Evolutionary conservation across 345 rosid genomes (phyloP).

Genomic region (Sonneratia alba): DNA sequence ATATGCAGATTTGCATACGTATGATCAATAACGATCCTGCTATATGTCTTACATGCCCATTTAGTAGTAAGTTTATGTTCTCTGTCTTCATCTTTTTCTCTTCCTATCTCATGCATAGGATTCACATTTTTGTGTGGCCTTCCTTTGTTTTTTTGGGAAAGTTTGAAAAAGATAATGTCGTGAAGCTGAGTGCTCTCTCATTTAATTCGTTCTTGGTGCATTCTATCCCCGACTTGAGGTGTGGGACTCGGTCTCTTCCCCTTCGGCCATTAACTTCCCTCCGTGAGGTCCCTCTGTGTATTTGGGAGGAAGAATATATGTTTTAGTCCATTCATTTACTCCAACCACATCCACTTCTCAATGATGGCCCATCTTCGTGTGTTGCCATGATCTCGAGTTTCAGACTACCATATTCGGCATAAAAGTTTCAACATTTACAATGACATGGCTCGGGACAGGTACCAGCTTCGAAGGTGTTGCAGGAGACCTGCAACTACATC

Average conservation of each 20-base stretch:
- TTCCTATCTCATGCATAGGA: not conserved
- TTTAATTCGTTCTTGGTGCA: slow-evolving; percentile 9
- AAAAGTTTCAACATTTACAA: not conserved
- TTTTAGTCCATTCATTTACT: too few species aligned
- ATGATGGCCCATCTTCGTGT: too few species aligned
- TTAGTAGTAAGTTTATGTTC: not conserved
- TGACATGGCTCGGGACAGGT: slow-evolving; percentile 28
- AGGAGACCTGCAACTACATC: slow-evolving; percentile 96
- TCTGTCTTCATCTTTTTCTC: not conserved
- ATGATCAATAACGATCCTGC: not conserved
- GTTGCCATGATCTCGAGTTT: too few species aligned
- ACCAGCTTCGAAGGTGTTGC: slow-evolving; percentile 87
- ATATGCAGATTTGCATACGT: not conserved
- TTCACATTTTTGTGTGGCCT: not conserved
- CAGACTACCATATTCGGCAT: too few species aligned
- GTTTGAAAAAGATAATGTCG: not conserved
- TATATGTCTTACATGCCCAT: not conserved
- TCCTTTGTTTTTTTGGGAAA: not conserved
- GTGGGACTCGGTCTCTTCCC: slow-evolving; percentile 11
- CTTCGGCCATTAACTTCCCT: not conserved
- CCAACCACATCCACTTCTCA: too few species aligned
- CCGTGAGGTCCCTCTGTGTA: not conserved
- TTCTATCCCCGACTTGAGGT: slow-evolving; percentile 8
- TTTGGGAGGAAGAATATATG: too few species aligned
- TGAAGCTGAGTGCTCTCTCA: slow-evolving; percentile 2